These are phyloP conservation scores for Xylariaceae sp. DNA, from an alignment of 2,329 filamentous ascomycete species.

Conservation along the genomic window DNA sequence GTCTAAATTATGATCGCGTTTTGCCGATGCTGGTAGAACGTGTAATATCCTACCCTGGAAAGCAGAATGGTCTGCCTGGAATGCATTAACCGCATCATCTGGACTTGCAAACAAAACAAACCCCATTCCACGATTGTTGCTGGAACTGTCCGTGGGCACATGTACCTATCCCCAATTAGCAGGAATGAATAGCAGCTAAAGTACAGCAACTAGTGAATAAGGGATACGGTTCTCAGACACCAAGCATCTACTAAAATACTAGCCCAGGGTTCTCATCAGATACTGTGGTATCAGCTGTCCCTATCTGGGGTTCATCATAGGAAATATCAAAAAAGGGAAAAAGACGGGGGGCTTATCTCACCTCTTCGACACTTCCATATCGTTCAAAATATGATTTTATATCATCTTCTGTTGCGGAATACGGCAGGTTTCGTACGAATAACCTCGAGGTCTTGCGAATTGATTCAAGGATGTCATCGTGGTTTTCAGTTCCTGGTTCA, in stretches of 20 bases:
- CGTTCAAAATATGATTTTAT: slow-evolving; percentile 70
- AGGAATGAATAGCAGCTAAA: slow-evolving; percentile 29
- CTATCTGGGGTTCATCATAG: slow-evolving; percentile 99
- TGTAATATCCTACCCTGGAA: slow-evolving; percentile 94
- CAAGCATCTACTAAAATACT: slow-evolving; percentile 99
- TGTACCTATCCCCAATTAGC: slow-evolving; percentile 72
- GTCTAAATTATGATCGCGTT: slow-evolving; percentile 79
- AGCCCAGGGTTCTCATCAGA: slow-evolving; percentile 88
- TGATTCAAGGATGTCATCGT: slow-evolving; percentile 54
- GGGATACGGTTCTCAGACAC: slow-evolving; percentile 68
- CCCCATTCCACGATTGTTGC: slow-evolving; percentile 84
- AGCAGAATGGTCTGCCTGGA: slow-evolving; percentile 78
- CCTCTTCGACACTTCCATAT: slow-evolving; percentile 83
- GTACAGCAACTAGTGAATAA: slow-evolving; percentile 32
- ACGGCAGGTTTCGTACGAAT: slow-evolving; percentile 88
- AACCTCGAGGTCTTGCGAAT: slow-evolving; percentile 76
- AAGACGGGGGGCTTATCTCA: slow-evolving; percentile 54
- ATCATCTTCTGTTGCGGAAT: slow-evolving; percentile 76
- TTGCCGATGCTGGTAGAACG: slow-evolving; percentile 81
- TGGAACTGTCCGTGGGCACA: slow-evolving; percentile 73
- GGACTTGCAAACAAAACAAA: slow-evolving; percentile 79
- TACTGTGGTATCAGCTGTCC: slow-evolving; percentile 97
- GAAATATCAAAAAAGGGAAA: slow-evolving; percentile 38
- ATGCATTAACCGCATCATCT: slow-evolving; percentile 75
- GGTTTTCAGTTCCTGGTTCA: slow-evolving; percentile 37